A percentile compares a stretch with the other conserved stretches of the same genome.
Evolutionary conservation across 371 early-diverging fungal genomes (phyloP).

Genomic region (Phascolomyces articulosus): DNA sequence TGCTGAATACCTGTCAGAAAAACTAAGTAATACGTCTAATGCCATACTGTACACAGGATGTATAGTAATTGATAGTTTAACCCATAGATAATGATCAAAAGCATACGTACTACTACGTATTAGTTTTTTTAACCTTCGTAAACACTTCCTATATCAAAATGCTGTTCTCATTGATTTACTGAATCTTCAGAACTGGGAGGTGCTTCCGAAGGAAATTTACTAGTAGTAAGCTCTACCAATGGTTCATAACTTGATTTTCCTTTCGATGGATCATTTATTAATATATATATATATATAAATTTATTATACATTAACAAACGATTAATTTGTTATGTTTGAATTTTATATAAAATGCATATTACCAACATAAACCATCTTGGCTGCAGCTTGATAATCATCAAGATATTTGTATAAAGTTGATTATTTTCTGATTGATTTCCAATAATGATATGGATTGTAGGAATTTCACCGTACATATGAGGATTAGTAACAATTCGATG

Average conservation of each 20-base stretch:
- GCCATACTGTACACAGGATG: slow-evolving; percentile 27
- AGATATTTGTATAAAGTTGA: slow-evolving; percentile 13
- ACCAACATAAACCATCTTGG: slow-evolving; percentile 20
- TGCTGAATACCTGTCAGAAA: slow-evolving; percentile 28
- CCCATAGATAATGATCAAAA: too few relatives aligned
- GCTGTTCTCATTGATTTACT: slow-evolving; percentile 22
- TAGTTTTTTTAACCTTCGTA: slow-evolving; percentile 33
- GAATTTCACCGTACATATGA: slow-evolving; percentile 22
- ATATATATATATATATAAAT: too few relatives aligned
- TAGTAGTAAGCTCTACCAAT: slow-evolving; percentile 23
- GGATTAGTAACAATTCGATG: slow-evolving; percentile 22
- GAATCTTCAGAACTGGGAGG: slow-evolving; percentile 7
- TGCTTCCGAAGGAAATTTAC: slow-evolving; percentile 25
- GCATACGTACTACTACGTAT: too few relatives aligned
- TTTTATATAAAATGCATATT: too few relatives aligned
- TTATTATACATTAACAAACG: too few relatives aligned
- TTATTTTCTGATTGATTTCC: slow-evolving; percentile 21
- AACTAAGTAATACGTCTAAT: slow-evolving; percentile 29
- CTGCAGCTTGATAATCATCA: slow-evolving; percentile 7
- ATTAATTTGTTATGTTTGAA: too few relatives aligned
- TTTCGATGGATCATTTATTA: slow-evolving; percentile 16
- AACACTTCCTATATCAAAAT: slow-evolving; percentile 27
- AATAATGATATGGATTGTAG: slow-evolving; percentile 16
- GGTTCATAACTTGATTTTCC: slow-evolving; percentile 14
- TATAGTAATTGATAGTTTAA: too few relatives aligned